These are phyloP conservation scores for Daedalea quercina DNA, from an alignment of 768 basidiomycete genomes.

Conservation along the genomic window DNA sequence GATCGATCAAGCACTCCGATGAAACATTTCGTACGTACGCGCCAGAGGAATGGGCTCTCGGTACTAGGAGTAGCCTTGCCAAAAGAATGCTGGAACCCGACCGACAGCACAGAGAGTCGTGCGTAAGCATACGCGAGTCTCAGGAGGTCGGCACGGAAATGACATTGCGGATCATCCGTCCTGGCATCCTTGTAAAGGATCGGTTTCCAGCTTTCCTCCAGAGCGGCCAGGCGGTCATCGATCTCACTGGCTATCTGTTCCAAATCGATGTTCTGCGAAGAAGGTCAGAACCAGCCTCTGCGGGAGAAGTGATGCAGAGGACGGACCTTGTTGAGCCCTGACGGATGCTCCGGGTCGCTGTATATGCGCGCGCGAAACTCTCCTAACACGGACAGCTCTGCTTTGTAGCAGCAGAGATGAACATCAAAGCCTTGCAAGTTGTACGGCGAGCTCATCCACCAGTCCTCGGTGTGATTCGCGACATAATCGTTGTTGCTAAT, in stretches of 20 bases:
- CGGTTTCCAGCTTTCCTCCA: slow-evolving; percentile 52
- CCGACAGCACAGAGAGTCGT: slow-evolving; percentile 34
- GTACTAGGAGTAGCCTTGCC: slow-evolving; percentile 19
- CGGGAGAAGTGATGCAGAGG: too few relatives aligned
- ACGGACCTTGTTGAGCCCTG: slow-evolving; percentile 65
- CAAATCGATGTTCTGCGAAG: slow-evolving; percentile 41
- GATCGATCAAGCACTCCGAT: slow-evolving; percentile 1
- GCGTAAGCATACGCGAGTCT: slow-evolving; percentile 27
- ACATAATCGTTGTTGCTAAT: slow-evolving; percentile 74
- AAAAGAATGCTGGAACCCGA: slow-evolving; percentile 34
- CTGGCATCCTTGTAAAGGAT: slow-evolving; percentile 41
- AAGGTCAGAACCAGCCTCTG: too few relatives aligned
- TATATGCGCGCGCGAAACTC: slow-evolving; percentile 59
- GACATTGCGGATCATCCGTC: slow-evolving; percentile 45
- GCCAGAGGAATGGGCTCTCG: slow-evolving; percentile 22
- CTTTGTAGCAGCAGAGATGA: slow-evolving; percentile 72
- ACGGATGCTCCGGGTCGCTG: slow-evolving; percentile 67
- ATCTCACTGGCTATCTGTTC: slow-evolving; percentile 57
- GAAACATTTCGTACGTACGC: slow-evolving; percentile 10
- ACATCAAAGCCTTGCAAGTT: slow-evolving; percentile 75
- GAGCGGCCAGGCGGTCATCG: slow-evolving; percentile 58
- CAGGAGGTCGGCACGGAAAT: slow-evolving; percentile 21
- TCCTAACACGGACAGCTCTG: slow-evolving; percentile 60
- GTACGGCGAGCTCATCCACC: slow-evolving; percentile 63
- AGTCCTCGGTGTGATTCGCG: slow-evolving; percentile 59